A percentile compares a stretch with the other conserved stretches of the same genome.
These are phyloP conservation scores for Epichloe aotearoae DNA, from an alignment of 2,329 filamentous ascomycete genomes.

Conservation along the genomic window DNA sequence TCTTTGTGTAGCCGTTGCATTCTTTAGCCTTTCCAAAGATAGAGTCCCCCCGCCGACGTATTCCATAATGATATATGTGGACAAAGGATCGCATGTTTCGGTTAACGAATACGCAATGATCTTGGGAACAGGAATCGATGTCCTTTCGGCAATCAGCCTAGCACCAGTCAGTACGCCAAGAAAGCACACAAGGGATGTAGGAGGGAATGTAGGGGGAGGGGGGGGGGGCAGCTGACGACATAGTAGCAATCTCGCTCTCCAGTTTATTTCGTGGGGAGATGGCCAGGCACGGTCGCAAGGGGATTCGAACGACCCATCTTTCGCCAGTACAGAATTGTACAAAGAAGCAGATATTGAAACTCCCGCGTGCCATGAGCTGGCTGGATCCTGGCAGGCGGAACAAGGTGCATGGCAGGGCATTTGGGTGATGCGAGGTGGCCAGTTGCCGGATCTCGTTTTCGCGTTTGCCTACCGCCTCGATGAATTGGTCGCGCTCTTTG, in stretches of 20 bases:
- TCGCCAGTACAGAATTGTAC: neutral
- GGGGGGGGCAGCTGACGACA: too few relatives aligned
- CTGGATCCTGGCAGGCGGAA: too few relatives aligned
- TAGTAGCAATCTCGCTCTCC: slow-evolving; percentile 1
- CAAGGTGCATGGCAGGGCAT: neutral
- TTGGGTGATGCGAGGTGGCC: neutral
- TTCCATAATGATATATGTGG: slow-evolving; percentile 6
- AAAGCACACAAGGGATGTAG: too few relatives aligned
- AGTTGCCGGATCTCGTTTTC: slow-evolving; percentile 1
- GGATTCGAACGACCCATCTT: slow-evolving; percentile 2
- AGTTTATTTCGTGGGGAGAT: neutral
- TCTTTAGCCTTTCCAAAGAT: slow-evolving; percentile 3
- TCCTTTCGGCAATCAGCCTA: too few relatives aligned
- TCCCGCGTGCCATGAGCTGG: neutral
- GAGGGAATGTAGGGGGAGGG: too few relatives aligned
- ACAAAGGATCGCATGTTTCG: neutral
- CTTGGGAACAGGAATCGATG: neutral
- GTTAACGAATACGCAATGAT: neutral
- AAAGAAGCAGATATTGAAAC: slow-evolving; percentile 4
- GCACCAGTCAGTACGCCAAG: too few relatives aligned
- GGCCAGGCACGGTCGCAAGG: slow-evolving; percentile 1
- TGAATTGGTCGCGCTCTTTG: neutral
- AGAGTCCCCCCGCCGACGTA: neutral
- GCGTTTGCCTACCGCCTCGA: neutral
- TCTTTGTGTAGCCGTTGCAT: neutral